phyloP scores from a whole-genome alignment of 805 yeast genomes.

The Isabelozyma pseudorhagii region DNA sequence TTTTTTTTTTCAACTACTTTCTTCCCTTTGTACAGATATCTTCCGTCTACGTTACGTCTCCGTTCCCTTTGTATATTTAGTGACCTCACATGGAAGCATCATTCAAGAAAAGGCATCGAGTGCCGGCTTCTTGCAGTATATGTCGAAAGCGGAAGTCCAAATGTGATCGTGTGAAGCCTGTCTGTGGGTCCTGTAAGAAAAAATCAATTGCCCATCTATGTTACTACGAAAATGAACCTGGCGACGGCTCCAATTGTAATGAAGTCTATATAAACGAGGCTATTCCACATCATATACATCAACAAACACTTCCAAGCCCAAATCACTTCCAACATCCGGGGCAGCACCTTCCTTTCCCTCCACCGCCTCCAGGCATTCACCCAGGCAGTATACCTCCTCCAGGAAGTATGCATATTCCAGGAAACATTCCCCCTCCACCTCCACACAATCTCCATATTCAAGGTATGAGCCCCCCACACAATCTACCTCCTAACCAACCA shows the following conservation, averaged over 20 bases:
- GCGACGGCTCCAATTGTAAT: not conserved
- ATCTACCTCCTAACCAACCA: not conserved
- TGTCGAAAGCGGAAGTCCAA: constrained; percentile 42
- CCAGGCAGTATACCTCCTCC: not conserved
- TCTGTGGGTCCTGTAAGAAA: constrained; percentile 41
- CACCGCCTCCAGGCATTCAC: not conserved
- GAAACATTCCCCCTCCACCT: not conserved
- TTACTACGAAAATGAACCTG: constrained; percentile 25
- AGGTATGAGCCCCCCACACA: not conserved
- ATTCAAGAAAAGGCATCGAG: constrained; percentile 33
- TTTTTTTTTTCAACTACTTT: not conserved
- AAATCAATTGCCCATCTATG: constrained; percentile 44
- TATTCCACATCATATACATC: constrained; percentile 2
- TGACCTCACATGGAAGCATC: constrained; percentile 17
- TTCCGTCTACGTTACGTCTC: not conserved
- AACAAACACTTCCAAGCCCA: not conserved
- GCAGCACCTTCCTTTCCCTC: constrained; percentile 2
- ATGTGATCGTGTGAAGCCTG: constrained; percentile 41
- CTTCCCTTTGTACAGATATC: not conserved
- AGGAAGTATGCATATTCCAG: not conserved
- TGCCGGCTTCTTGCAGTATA: constrained; percentile 43
- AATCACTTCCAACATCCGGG: not conserved
- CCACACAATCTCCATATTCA: not conserved
- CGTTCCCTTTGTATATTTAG: not conserved
- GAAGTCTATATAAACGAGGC: not conserved